Evolutionary conservation across 2,329 filamentous ascomycete species (phyloP).

Genomic region (Raffaelea deltoideospora): DNA sequence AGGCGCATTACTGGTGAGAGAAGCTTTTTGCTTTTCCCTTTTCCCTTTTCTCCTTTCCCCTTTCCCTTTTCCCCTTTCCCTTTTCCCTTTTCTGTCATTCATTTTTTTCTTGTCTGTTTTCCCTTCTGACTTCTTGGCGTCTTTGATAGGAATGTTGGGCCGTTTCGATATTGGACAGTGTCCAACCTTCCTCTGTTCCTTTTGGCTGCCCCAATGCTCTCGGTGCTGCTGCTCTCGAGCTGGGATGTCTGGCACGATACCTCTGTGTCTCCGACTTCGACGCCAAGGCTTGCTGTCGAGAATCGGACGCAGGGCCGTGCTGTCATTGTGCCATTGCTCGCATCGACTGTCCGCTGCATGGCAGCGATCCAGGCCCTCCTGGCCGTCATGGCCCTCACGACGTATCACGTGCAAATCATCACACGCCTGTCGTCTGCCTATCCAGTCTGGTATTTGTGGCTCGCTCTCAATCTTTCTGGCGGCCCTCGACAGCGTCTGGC

Average conservation of each 20-base stretch:
- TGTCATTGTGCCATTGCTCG: conserved; percentile 7
- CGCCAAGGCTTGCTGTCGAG: neutral
- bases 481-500: conserved; percentile 4
- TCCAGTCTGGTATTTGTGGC: conserved; percentile 76
- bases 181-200: conserved; percentile 79
- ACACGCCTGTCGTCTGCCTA: conserved; percentile 79
- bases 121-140: neutral
- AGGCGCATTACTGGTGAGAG: conserved; percentile 73
- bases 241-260: conserved; percentile 17
- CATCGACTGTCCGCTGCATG: conserved; percentile 34
- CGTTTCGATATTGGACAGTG: conserved; percentile 79
- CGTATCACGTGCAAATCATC: conserved; percentile 88
- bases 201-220: conserved; percentile 64
- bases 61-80: too few relatives aligned
- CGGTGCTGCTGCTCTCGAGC: conserved; percentile 49
- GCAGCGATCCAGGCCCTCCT: conserved; percentile 61
- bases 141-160: conserved; percentile 60
- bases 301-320: neutral
- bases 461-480: conserved; percentile 33
- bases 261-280: neutral
- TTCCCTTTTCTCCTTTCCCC: neutral
- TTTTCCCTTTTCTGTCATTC: too few relatives aligned
- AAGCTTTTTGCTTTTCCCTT: neutral
- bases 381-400: conserved; percentile 55
- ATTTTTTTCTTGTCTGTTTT: too few relatives aligned